Evolutionary conservation across 2,329 filamentous ascomycete genomes (phyloP).

Genomic region (Coniochaeta prunicola): DNA sequence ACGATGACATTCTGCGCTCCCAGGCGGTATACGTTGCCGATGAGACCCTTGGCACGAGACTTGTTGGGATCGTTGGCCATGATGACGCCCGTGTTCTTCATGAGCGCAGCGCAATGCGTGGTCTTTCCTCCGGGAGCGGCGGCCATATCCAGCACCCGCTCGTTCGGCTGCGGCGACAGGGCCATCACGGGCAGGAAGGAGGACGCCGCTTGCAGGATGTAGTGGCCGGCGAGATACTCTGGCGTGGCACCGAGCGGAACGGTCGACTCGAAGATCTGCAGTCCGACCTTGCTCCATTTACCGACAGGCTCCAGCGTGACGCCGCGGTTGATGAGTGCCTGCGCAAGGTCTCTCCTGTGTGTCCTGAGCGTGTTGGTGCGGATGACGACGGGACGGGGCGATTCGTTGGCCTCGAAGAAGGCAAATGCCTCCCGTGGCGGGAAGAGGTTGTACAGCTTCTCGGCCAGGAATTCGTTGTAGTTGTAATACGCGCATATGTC

Average conservation of each 20-base stretch:
- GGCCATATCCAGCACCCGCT: conserved; percentile 89
- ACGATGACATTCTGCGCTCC: conserved; percentile 85
- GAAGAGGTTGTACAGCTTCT: conserved; percentile 77
- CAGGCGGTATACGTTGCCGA: conserved; percentile 94
- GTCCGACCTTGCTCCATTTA: conserved; percentile 96
- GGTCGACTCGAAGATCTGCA: conserved; percentile 85
- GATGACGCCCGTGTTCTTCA: conserved; percentile 94
- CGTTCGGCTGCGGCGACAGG: conserved; percentile 84
- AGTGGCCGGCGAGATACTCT: conserved; percentile 94
- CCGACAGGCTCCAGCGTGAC: conserved; percentile 94
- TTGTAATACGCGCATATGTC: conserved; percentile 97
- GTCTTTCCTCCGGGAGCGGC: conserved; percentile 94
- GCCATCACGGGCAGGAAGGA: conserved; percentile 98
- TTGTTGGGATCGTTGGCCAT: conserved; percentile 98
- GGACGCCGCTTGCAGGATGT: conserved; percentile 93
- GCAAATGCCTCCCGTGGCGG: conserved; percentile 89
- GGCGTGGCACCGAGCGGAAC: conserved; percentile 86
- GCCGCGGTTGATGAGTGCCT: conserved; percentile 89
- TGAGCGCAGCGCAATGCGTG: conserved; percentile 90
- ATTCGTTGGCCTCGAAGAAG: conserved; percentile 97
- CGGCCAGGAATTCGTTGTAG: conserved; percentile 88
- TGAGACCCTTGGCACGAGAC: conserved; percentile 87
- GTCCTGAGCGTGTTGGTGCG: conserved; percentile 90
- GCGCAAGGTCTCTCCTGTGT: conserved; percentile 72
- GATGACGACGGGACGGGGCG: conserved; percentile 79